Base-by-base conservation (phyloP, 805 yeast species). In the Metschnikowia lunata region DNA sequence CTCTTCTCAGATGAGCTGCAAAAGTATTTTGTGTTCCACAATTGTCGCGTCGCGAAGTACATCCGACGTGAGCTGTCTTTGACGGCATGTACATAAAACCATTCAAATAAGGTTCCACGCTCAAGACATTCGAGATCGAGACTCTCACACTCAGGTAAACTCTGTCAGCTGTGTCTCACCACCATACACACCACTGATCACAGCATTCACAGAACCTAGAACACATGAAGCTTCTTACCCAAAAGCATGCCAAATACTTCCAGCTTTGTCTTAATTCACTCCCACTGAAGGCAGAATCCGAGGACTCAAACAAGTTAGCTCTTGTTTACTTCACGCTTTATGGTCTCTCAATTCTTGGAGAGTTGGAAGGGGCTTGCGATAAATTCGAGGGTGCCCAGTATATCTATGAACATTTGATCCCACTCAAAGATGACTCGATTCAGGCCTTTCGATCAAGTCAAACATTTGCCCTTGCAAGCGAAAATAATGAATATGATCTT, bases 221-320 rank as follows among this genome's bases (percentile, higher is more conserved):
- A 18, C 23, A 18, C 41, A 52, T 52, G 57, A 15, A 50, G 15
- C 50, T 53, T 30, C 48, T 49, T 8, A 38, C 44, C 9, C 58
- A 58, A 12, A 69, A 68, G 42, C 75, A 71, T 49, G 67, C 54
- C 28, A 66, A 59, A 40, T 83, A 71, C 74, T 64, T 79, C 65
- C 52, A 68, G 46, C 61, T 82, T 48, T 76, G 83, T 49, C 63
- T 83, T 32, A 59, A 59, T 2, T 54, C 82, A 12, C 67, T 84
- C 6, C 90, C 91, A 0, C 53, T 74, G 1, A 63, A 69, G 13
- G 73, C 70, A 15, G 83, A 85, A 52, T 55, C 75, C 0, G 82
- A 83, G 46, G 96, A 86, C 55, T 75, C 87, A 6, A 84, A 83
- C 54, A 79, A 76, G 49, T 57, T 88, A 38, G 79, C 91, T 6